Conservation (phyloP, 768 basidiomycete genomes). For the Lepiota venenata region DNA sequence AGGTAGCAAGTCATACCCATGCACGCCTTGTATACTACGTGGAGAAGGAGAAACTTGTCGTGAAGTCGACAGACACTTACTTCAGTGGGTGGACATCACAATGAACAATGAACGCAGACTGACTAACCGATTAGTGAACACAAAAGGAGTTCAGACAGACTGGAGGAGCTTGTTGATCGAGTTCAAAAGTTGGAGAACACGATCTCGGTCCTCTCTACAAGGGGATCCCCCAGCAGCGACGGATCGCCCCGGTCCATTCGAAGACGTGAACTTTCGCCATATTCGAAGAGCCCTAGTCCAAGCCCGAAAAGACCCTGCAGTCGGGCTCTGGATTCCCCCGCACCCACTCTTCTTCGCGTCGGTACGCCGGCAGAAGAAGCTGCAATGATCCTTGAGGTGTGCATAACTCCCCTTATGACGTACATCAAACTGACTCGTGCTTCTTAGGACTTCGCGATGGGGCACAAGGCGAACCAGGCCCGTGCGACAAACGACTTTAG, state of each 20-base stretch:
- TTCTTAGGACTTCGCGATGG: constrained; percentile 11
- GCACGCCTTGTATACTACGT: constrained; percentile 23
- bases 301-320: constrained; percentile 9
- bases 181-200: constrained; percentile 20
- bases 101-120: not conserved
- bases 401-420: constrained; percentile 1
- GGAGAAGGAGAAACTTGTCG: constrained; percentile 23
- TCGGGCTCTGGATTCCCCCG: constrained; percentile 6
- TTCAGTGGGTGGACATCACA: constrained; percentile 12
- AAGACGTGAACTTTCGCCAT: constrained; percentile 7
- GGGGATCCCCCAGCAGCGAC: constrained; percentile 3
- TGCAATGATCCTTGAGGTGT: constrained; percentile 24
- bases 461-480: constrained; percentile 2
- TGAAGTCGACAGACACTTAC: constrained; percentile 20
- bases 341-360: constrained; percentile 14
- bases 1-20: constrained; percentile 25
- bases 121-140: not conserved
- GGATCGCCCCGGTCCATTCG: constrained; percentile 7
- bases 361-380: constrained; percentile 22
- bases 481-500: not conserved
- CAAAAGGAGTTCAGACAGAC: constrained; percentile 15
- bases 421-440: not conserved
- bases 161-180: constrained; percentile 23
- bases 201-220: constrained; percentile 19
- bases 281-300: constrained; percentile 8